Evolutionary conservation across 345 rosid genomes (phyloP), one percentile per base, ranked within the genome.

Genomic region (Raphanus sativus): DNA sequence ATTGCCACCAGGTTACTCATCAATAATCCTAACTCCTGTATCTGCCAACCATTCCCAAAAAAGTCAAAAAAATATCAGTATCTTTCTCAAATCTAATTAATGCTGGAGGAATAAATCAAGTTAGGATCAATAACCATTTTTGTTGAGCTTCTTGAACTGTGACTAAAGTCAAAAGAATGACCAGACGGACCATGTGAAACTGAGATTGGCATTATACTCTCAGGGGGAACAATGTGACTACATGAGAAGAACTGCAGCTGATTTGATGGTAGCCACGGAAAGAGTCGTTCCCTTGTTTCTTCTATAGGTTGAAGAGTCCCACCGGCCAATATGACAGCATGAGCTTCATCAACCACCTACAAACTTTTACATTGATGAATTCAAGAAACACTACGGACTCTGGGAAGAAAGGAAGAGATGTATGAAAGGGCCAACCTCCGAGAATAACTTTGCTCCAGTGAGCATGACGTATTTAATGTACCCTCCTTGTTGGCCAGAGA

Each of bases 241-340:
- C 98, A 94, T 33, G 97, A 90, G 81, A 90, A 92, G 86, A 94
- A 90, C 71, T 87, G 88, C 73, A 90, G 82, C 75, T 85, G 86
- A 76, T 86, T 82, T 25, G 73, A 76, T 59, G 89, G 89, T 81
- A 94, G 78, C 90, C 93, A 80, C 13, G 98, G 97, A 81, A 94
- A 92, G 71, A 92, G 97, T 36, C 97, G 84, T 74, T 89, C 97
- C 81, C 95, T 90, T 62, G 97, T 89, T 83, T 90, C 97, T 87
- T 92, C 97, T 60, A 94, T 84, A 61, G 98, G 98, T 80, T 94
- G 97, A 82, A 94, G 87, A 77, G 98, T 94, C 70, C 97, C 98
- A 45, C 98, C 98, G 0, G 97, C 97, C 81, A 92, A 79, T 76
- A 94, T 72, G 72, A 94, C 90, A 63, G 97, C 92, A 67, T 80